Evolutionary conservation across 148 eudicot species (phyloP), one percentile per base, ranked within the genome.

Genomic region (Oxyria digyna): DNA sequence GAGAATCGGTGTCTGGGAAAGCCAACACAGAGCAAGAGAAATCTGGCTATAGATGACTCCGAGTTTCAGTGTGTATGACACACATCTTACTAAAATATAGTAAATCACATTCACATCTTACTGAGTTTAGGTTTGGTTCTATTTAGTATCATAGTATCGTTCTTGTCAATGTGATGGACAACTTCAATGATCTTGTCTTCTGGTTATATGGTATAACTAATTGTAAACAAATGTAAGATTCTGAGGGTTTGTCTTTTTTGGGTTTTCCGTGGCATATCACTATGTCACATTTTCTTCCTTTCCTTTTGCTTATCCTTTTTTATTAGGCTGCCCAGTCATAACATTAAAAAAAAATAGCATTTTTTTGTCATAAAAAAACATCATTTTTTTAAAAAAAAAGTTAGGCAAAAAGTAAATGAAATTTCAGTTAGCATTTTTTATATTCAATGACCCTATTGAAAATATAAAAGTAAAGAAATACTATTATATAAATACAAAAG

Each of bases 1-100:
- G 97, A 93, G 70, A 76, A 80, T 9, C 74, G 89, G 50, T 74
- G 72, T 78, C 77, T 87, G 37, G 67, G 81, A 12, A 73, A 89
- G 8, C 68, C 83, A 23, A 62, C 79, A 2, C 89, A 89, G 67
- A 84, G 84, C 80, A 87, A 85, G 73, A 87, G 83, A 73, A 79
- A 76, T 71, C 75, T 79, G 29, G 35, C 78, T 12, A 35, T 78
- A 4, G 96, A 93, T 66, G 82, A 73, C 15, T 35, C 76, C 3
- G 84, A 75, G 70, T 81, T n/a, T 75, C 87, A 83, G 73, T 73
- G 72, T 72, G 84, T 88, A 38, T 91, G 79, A 81, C 4, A 35
- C 4, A 35, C 27, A 66, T 14, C 37, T 27, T 29, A 31, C 65
- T 6, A 17, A 50, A 5, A 59, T 27, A 59, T 29, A n/a, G n/a